Evolutionary conservation across 2,329 filamentous ascomycete species (phyloP).

Genomic region (Aureobasidium namibiae): DNA sequence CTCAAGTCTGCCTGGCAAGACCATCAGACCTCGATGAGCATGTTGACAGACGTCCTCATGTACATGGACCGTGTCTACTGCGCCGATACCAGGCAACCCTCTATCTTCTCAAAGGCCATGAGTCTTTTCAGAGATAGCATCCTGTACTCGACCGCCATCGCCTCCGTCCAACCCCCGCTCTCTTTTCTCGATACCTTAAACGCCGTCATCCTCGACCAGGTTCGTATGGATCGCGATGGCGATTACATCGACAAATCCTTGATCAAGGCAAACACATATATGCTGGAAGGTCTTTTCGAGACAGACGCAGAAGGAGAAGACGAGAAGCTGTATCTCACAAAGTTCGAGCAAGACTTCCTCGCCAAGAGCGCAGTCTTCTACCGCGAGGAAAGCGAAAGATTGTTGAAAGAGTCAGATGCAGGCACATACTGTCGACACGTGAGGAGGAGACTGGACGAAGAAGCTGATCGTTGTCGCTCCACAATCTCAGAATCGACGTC

Average conservation of each 20-base stretch:
- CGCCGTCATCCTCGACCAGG: constrained; percentile 77
- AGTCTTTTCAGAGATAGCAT: constrained; percentile 82
- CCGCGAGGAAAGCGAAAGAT: constrained; percentile 59
- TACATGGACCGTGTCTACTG: constrained; percentile 88
- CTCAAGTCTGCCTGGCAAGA: constrained; percentile 77
- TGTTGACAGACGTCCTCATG: constrained; percentile 92
- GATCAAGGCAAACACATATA: constrained; percentile 74
- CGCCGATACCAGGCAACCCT: constrained; percentile 61
- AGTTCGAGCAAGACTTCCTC: constrained; percentile 75
- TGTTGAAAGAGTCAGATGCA: constrained; percentile 73
- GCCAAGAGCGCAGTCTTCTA: constrained; percentile 67
- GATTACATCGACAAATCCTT: constrained; percentile 79
- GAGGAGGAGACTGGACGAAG: constrained; percentile 66
- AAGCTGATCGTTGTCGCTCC: constrained; percentile 72
- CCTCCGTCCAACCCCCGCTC: constrained; percentile 33
- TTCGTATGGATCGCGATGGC: constrained; percentile 84
- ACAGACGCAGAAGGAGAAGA: constrained; percentile 67
- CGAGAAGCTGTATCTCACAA: constrained; percentile 73
- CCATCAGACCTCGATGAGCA: constrained; percentile 86
- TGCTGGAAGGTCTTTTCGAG: constrained; percentile 85
- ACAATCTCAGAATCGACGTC: constrained; percentile 67
- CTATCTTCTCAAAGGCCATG: constrained; percentile 79
- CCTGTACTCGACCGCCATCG: constrained; percentile 51
- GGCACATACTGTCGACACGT: constrained; percentile 73
- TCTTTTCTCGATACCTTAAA: constrained; percentile 68